Conservation (phyloP, 176 grass and related monocot genomes). For the Microstegium vimineum region DNA sequence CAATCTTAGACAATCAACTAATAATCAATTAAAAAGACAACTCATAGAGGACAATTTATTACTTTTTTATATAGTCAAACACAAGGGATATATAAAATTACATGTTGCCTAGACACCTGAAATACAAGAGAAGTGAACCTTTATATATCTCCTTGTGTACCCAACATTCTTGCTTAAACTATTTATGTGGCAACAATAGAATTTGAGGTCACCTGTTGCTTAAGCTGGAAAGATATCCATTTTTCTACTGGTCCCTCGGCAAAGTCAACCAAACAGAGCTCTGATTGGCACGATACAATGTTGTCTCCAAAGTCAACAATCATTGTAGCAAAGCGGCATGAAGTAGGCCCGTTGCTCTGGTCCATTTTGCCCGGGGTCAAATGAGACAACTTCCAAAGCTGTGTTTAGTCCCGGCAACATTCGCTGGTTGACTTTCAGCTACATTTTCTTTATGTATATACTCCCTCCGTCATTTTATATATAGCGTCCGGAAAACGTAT, state of each 20-base stretch:
- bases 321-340: constrained; percentile 30
- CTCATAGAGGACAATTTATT: neutral
- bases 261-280: constrained; percentile 20
- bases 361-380: neutral
- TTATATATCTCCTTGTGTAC: neutral
- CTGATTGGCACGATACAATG: neutral
- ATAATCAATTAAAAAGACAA: neutral
- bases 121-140: neutral
- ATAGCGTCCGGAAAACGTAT: too few relatives aligned
- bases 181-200: neutral
- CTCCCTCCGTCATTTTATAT: too few relatives aligned
- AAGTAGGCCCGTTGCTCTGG: constrained; percentile 21
- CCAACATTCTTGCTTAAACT: neutral
- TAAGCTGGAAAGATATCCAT: neutral
- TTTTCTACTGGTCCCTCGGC: neutral
- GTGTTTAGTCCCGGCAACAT: neutral
- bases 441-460: neutral
- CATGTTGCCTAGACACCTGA: neutral
- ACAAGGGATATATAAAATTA: neutral
- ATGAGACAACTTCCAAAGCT: neutral
- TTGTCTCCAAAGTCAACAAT: neutral
- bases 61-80: neutral
- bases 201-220: neutral
- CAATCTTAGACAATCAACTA: neutral
- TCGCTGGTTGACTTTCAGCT: constrained; percentile 11